Evolutionary conservation across 2,329 filamentous ascomycete genomes (phyloP).

Genomic region (Cryphonectria naterciae): DNA sequence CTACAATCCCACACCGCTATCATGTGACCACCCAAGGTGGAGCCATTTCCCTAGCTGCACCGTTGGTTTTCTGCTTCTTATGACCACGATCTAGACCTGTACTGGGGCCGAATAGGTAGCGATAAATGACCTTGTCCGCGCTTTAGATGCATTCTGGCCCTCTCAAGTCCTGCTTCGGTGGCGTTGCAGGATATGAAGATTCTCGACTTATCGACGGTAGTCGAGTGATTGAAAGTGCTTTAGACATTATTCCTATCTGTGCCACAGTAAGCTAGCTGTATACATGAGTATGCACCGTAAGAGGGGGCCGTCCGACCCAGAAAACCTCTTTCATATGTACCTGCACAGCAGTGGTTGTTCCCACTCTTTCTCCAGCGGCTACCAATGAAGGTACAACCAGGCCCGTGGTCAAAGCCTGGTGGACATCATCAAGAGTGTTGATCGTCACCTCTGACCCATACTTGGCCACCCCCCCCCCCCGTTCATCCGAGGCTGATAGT

Average conservation of each 20-base stretch:
- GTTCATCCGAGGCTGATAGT: background rate
- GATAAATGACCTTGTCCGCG: background rate
- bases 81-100: background rate
- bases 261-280: conserved; percentile 3
- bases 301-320: background rate
- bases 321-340: too few species aligned
- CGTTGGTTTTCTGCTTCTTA: background rate
- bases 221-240: background rate
- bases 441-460: too few species aligned
- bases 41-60: background rate
- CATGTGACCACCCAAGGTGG: background rate
- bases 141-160: background rate
- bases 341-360: background rate
- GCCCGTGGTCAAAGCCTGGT: background rate
- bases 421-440: background rate
- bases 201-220: background rate
- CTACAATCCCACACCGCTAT: background rate
- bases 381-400: background rate
- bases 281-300: background rate
- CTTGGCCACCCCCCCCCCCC: background rate
- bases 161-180: background rate
- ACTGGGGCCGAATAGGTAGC: background rate
- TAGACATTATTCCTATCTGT: conserved; percentile 13
- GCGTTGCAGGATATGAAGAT: background rate
- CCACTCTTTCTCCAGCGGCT: background rate